Base-by-base conservation (phyloP, 371 early-diverging fungal species). In the Enterospora canceri region DNA sequence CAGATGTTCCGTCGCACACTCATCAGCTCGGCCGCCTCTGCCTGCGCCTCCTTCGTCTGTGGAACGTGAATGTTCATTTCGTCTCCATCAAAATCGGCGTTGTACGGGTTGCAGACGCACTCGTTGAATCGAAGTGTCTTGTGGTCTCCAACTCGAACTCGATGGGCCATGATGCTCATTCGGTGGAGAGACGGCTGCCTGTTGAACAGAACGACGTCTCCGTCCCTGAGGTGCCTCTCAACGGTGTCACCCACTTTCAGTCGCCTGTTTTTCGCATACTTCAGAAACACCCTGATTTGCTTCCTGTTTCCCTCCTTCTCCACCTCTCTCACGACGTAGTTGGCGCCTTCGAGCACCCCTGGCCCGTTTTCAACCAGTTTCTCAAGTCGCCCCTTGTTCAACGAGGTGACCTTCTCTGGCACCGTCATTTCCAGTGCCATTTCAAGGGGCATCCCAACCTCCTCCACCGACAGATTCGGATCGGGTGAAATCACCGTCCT, bases 61-160 rank as follows among this genome's bases (percentile, higher is more conserved):
- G 96, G 97, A 3, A 96, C 87, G 80, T 98, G 99, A 79, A 98
- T 83, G 79, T 98, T 98, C 99, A 98, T 98, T 81, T 98, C 99
- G 82, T 98, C 99, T 72, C 97, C 97, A 78, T 97, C 97, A 79
- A 95, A 96, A 85, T 95, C 97, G 40, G 97, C 97, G 80, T 98
- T 96, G 76, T 96, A 97, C 24, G 96, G 97, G 1, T 91, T 86
- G 79, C 95, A 95, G 1, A 94, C 96, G 85, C 93, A 97, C 79
- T 94, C 94, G 78, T 97, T 98, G 84, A 97, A 93, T 53, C 95
- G 85, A 82, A 97, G 89, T 1, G 97, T 98, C 69, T 92, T 83
- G 88, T 92, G 90, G 1, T 92, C 91, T 77, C 88, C 87, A 19
- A 95, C 86, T 70, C 90, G 91, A n/a, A 80, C 85, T 75, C 75